Percentiles rank a stretch among this genome's conserved stretches.
Evolutionary conservation across 768 basidiomycete genomes (phyloP).

Genomic region (Leccinum longicurvipes): DNA sequence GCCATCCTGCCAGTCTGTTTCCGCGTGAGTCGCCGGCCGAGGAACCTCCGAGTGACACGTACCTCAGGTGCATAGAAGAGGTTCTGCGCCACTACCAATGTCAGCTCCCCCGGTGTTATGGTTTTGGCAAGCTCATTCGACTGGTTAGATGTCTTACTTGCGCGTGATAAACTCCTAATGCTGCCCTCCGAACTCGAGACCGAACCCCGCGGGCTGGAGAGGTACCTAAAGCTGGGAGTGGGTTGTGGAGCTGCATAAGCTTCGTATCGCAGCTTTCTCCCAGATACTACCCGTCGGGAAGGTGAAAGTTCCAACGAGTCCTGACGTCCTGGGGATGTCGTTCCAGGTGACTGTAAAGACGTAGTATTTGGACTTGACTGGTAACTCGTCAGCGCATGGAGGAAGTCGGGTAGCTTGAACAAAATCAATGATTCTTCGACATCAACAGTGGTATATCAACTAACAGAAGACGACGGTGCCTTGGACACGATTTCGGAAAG

Average conservation of each 20-base stretch:
- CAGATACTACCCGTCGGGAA: conserved; percentile 28
- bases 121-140: conserved; percentile 24
- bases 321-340: conserved; percentile 13
- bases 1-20: conserved; percentile 10
- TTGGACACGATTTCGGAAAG: conserved; percentile 46
- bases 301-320: conserved; percentile 18
- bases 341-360: conserved; percentile 9
- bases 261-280: conserved; percentile 59
- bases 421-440: conserved; percentile 4
- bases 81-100: conserved; percentile 22
- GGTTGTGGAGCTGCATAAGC: conserved; percentile 66
- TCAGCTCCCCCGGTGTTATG: conserved; percentile 32
- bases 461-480: conserved; percentile 57
- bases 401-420: conserved; percentile 68
- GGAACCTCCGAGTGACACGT: neutral
- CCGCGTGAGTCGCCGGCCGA: conserved; percentile 1
- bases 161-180: conserved; percentile 30
- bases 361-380: conserved; percentile 10
- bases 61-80: conserved; percentile 20
- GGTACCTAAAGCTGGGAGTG: conserved; percentile 41
- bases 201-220: conserved; percentile 34
- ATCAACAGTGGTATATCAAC: conserved; percentile 17
- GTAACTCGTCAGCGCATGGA: conserved; percentile 45
- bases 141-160: conserved; percentile 22
- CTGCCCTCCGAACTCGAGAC: conserved; percentile 35